A percentile compares a stretch with the other conserved stretches of the same genome.
Conservation (phyloP, 1,139 yeast species). For the Yamadazyma membranifaciens region DNA sequence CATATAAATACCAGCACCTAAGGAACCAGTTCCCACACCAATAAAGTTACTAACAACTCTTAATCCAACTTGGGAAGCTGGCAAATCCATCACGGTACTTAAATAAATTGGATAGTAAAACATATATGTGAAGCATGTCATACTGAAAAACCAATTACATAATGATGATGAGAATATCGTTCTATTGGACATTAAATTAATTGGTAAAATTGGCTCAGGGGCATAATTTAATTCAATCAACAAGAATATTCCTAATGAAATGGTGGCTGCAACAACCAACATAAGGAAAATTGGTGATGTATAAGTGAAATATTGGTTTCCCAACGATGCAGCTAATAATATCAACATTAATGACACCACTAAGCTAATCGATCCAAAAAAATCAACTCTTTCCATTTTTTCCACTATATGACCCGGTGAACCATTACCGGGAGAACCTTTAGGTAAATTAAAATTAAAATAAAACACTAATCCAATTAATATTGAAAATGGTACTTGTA, state of each 20-base stretch:
- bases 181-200: constrained; percentile 51
- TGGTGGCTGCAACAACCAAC: constrained; percentile 19
- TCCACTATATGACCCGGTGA: constrained; percentile 34
- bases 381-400: constrained; percentile 62
- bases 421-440: constrained; percentile 50
- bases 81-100: constrained; percentile 53
- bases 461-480: constrained; percentile 43
- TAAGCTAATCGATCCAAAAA: constrained; percentile 64
- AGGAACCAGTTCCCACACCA: constrained; percentile 68
- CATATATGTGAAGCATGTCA: constrained; percentile 52
- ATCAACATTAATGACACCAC: constrained; percentile 52
- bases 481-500: constrained; percentile 63
- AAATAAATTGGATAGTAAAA: constrained; percentile 67
- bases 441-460: constrained; percentile 41
- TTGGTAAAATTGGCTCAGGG: constrained; percentile 67
- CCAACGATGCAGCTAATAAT: constrained; percentile 68
- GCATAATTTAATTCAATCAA: constrained; percentile 56
- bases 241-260: constrained; percentile 34
- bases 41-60: constrained; percentile 65
- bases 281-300: constrained; percentile 31
- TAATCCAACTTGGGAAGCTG: constrained; percentile 61
- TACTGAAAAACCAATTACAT: constrained; percentile 64
- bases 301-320: constrained; percentile 55
- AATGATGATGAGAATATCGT: constrained; percentile 65
- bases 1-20: constrained; percentile 71